Base-by-base conservation (phyloP, 345 rosid species). In the Bruguiera sexangula region DNA sequence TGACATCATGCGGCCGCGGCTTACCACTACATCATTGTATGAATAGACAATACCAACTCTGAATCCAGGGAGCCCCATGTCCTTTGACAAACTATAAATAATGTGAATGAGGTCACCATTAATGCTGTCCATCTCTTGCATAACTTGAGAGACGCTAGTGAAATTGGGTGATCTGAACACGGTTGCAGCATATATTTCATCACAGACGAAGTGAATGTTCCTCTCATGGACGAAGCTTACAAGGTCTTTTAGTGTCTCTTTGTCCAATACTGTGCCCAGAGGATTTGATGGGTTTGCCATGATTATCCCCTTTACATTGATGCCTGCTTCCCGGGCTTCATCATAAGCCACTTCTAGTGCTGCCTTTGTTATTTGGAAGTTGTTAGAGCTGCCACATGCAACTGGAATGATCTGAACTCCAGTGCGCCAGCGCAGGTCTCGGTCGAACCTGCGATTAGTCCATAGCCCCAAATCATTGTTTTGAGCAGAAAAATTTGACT, bases 261-360 rank as follows among this genome's bases (percentile, higher is more conserved):
- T 78, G 75, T 87, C 86, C 13, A 88, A 63, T 66, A 76, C 82
- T 1, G 89, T 89, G 60, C 97, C 97, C 0, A 94, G 83, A 6
- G 98, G 98, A 74, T 94, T 94, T 4, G 96, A 91, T 4, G 98
- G 98, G 79, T 91, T 94, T 0, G 93, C 79, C 19, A 94, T 11
- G 80, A 94, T 80, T 19, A 94, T 52, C 27, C 98, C 98, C 77
- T 89, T 94, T 60, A 94, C 77, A 19, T 79, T 85, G 43, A 80
- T 81, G 73, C 83, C 73, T 52, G 83, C 65, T 61, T 79, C 64
- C 63, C 32, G 69, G 62, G 97, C 91, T 30, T 69, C 71, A 18
- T 70, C 30, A 60, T 86, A 89, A 9, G 96, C 93, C 61, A 76
- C 74, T 75, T 91, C 90, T 0, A 91, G 56, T 20, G 91, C 88